Evolutionary conservation across 2,329 filamentous ascomycete genomes (phyloP), one percentile per base, ranked within the genome.

Genomic region (Arthrobotrys pseudoclavata): DNA sequence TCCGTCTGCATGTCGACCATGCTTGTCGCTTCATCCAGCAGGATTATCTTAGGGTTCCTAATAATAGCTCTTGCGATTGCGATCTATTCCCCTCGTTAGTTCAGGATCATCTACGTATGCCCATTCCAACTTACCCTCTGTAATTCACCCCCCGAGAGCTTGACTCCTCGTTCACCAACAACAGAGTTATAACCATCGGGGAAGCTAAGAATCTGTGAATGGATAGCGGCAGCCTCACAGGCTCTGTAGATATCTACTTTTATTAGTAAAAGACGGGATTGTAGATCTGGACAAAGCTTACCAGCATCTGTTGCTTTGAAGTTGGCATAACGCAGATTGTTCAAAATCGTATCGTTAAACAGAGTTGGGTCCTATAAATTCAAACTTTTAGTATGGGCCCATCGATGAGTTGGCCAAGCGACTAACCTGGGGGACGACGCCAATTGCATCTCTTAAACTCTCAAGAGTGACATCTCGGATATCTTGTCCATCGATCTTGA

Each of bases 271-370:
- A 13, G 1, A n/a, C 4, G 15, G 26, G 12, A 42, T 34, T 18
- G 53, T 50, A 7, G 20, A 12, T 15, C 22, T 12, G 20, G 40
- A 45, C 24, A 24, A 45, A 34, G 52, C 79, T 66, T 79, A 82
- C 81, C 79, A 5, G 86, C 86, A 50, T 91, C 87, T 0, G 87
- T 89, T 0, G 89, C 89, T n/a, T 86, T 85, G 1, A 88, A 86
- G 10, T 86, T 86, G 1, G 88, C 89, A 82, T 91, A 92, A 1
- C 86, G 86, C 24, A 92, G 84, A 80, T 92, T 92, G 18, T 91
- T 87, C 81, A 89, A 86, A 48, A 92, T 87, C 0, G 88, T 88
- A 34, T 87, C 86, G 81, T 91, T 90, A 84, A 92, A 91, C 7
- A 92, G 84, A 0, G 87, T 84, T 0, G 89, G 87, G 76, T 90